Conservation (phyloP, 768 basidiomycete genomes). For the Russula sp. region DNA sequence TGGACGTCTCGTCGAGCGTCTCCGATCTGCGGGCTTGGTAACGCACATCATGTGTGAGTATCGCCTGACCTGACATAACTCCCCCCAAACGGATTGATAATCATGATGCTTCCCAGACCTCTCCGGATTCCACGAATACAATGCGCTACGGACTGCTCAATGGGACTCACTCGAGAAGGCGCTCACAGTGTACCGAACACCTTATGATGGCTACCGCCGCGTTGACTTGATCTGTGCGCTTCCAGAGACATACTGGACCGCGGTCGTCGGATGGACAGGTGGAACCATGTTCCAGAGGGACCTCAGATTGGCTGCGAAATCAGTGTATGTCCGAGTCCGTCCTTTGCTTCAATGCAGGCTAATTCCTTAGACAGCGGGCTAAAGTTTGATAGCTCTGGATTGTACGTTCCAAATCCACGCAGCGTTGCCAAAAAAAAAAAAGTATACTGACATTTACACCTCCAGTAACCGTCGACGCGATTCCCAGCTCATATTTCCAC, state of each 20-base stretch:
- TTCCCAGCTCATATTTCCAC: conserved; percentile 56
- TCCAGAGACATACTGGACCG: conserved; percentile 80
- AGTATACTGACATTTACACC: conserved; percentile 1
- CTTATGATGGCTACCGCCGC: conserved; percentile 49
- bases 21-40: conserved; percentile 61
- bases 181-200: conserved; percentile 73
- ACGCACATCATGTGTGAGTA: conserved; percentile 82
- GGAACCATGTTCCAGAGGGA: conserved; percentile 90
- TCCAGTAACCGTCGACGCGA: conserved; percentile 61
- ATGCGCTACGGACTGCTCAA: conserved; percentile 54
- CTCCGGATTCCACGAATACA: conserved; percentile 56
- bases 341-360: background rate
- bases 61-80: background rate
- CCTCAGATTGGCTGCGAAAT: conserved; percentile 69
- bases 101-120: conserved; percentile 45
- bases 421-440: background rate
- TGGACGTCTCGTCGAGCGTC: conserved; percentile 52
- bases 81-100: background rate
- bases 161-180: conserved; percentile 85
- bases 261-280: conserved; percentile 89
- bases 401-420: conserved; percentile 8
- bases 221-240: conserved; percentile 83
- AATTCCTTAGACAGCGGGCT: conserved; percentile 49
- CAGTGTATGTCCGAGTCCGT: conserved; percentile 42
- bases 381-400: conserved; percentile 68